Base-by-base conservation (phyloP, 352 stramenopile genomes). In the Phytophthora meadii region DNA sequence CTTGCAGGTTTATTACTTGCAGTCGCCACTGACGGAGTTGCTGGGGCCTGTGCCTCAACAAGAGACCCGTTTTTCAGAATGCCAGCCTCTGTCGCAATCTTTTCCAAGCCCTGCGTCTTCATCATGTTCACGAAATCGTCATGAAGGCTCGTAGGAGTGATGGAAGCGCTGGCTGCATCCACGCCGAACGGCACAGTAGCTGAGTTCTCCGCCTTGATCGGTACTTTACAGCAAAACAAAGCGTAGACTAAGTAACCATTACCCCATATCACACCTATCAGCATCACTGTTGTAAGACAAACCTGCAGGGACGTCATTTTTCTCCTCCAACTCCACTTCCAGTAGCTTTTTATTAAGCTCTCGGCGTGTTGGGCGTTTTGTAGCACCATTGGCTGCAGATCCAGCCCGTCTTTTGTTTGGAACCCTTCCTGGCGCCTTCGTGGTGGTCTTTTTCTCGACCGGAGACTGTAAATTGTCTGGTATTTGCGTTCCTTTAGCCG, bases 101-200 rank as follows among this genome's bases (percentile, higher is more conserved):
- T 93, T 40, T 95, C 87, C 5, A 94, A 52, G 2, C 87, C 87
- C 58, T 94, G 75, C 4, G 84, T 77, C 70, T 92, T 91, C 87
- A 95, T 95, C 54, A 95, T 76, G 47, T 90, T 93, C 45, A 94
- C 80, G 59, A 95, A 94, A 55, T 95, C 87, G 51, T 95, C 87
- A 57, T 95, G 87, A 24, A 95, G 81, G 69, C 87, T 95, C 42
- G 72, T 89, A 9, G 87, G 76, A 0, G 87, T 90, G 24, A 82
- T 71, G 12, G 63, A 66, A 12, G 69, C 60, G 25, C 46, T 81
- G 22, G 39, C 63, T 25, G 54, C 47, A 52, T 85, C 70, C n/a
- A 79, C 71, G 22, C 73, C 76, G 56, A 89, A 87, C 11, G 78
- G 56, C 40, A 48, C 37, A 11, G 39, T 41, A 25, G 37, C 4